phyloP scores from a whole-genome alignment of 1,284 basidiomycete genomes.

The Paramarasmius palmivorus region DNA sequence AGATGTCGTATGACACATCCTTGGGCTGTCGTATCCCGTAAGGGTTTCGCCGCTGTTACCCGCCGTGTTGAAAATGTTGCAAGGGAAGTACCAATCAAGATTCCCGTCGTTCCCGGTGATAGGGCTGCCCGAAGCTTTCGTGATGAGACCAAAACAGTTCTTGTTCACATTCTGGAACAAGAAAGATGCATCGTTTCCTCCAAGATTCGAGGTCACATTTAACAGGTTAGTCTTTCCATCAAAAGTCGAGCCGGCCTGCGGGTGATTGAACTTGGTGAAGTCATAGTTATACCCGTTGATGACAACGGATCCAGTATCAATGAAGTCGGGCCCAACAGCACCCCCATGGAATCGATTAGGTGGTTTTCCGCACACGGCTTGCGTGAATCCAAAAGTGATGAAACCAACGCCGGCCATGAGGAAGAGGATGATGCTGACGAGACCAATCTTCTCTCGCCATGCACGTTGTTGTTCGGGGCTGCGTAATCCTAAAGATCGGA shows the following conservation, averaged over 20 bases:
- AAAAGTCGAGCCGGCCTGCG: slow-evolving; percentile 64
- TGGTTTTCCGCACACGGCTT: slow-evolving; percentile 88
- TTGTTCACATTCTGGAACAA: slow-evolving; percentile 92
- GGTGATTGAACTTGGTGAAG: slow-evolving; percentile 85
- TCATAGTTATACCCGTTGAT: slow-evolving; percentile 95
- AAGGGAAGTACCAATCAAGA: slow-evolving; percentile 93
- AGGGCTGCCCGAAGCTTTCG: slow-evolving; percentile 64
- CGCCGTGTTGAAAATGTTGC: slow-evolving; percentile 83
- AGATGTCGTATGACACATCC: slow-evolving; percentile 74
- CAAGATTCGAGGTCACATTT: slow-evolving; percentile 76
- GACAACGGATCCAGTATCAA: slow-evolving; percentile 83
- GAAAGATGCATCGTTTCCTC: slow-evolving; percentile 89
- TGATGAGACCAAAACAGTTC: slow-evolving; percentile 79
- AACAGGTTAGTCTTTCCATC: slow-evolving; percentile 84
- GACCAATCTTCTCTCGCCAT: slow-evolving; percentile 98
- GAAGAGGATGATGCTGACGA: slow-evolving; percentile 76
- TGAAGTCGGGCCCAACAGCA: slow-evolving; percentile 61
- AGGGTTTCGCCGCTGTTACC: slow-evolving; percentile 65
- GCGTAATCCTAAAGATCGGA: slow-evolving; percentile 64
- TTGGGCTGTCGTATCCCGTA: slow-evolving; percentile 63
- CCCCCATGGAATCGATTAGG: slow-evolving; percentile 82
- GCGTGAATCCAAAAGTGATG: slow-evolving; percentile 99
- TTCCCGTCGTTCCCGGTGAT: slow-evolving; percentile 60
- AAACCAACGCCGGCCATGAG: slow-evolving; percentile 96
- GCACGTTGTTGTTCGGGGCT: slow-evolving; percentile 95